These are phyloP conservation scores for Fusarium globosum DNA, from an alignment of 2,329 filamentous ascomycete species.

Conservation along the genomic window DNA sequence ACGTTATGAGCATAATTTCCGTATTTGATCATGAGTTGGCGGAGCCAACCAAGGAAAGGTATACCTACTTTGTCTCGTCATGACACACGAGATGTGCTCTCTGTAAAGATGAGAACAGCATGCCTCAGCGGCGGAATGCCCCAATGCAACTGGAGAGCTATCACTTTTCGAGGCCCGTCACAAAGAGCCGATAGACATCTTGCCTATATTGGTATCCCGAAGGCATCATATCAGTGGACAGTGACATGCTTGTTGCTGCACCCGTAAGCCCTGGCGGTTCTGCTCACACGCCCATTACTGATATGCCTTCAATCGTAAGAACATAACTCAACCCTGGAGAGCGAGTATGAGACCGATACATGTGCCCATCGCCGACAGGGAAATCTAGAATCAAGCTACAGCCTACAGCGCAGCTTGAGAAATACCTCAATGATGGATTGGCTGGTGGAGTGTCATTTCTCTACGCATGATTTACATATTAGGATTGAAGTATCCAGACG, in stretches of 20 bases:
- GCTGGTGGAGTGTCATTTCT: slow-evolving; percentile 5
- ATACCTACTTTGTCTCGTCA: background rate
- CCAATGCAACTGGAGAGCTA: background rate
- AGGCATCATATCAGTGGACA: slow-evolving; percentile 3
- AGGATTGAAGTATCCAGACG: slow-evolving; percentile 4
- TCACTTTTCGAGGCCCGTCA: background rate
- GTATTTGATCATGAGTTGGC: slow-evolving; percentile 1
- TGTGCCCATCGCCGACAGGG: slow-evolving; percentile 3
- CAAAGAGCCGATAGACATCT: background rate
- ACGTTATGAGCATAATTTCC: background rate
- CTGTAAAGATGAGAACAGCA: background rate
- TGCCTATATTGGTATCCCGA: slow-evolving; percentile 23
- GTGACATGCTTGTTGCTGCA: slow-evolving; percentile 6
- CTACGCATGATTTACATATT: background rate
- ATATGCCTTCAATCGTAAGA: background rate
- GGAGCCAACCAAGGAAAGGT: background rate
- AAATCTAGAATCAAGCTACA: slow-evolving; percentile 15
- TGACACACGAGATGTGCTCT: background rate
- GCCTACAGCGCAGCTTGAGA: background rate
- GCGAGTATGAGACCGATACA: background rate
- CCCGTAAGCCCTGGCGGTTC: background rate
- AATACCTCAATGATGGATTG: background rate
- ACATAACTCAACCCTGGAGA: background rate
- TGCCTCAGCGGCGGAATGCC: background rate
- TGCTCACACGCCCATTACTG: background rate